Base-by-base conservation (phyloP, 768 basidiomycete species). In the Kwoniella dejecticola region DNA sequence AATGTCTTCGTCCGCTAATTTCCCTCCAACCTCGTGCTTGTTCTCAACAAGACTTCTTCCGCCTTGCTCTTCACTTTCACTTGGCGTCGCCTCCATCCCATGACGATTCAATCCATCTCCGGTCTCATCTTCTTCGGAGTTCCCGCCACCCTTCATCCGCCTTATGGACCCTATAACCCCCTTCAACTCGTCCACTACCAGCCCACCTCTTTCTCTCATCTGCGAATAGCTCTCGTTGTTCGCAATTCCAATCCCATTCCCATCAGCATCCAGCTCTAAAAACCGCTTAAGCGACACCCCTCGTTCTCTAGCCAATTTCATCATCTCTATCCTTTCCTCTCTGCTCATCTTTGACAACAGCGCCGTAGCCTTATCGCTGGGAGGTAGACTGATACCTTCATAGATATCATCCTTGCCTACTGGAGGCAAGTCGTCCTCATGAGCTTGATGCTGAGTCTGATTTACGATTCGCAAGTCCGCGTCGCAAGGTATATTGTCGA, bases 341-440 rank as follows among this genome's bases (percentile, higher is more conserved):
- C 76, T 60, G 7, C 60, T 61, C 55, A 77, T 47, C 21, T 63
- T 60, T 27, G 58, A 21, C 5, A 60, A 41, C 10, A 29, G 4
- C 5, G 47, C 58, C 23, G 57, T 53, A n/a, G n/a, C n/a, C 6
- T 56, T 48, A 3, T 41, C 41, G 8, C 44, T 38, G 17, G 45
- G 11, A 15, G 50, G 49, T 26, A 46, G 7, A 19, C 38, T 13
- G 7, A 21, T 49, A 23, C 42, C 60, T 56, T 75, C 75, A 36
- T 69, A 75, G 2, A 79, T 63, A 17, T 53, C 60, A 52, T 79
- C 77, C 27, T 59, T 60, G 0, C 75, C 75, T 17, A 72, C n/a
- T 27, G 63, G 56, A 1, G 62, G 62, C n/a, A 63, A 38, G 36
- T 50, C 8, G 19, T 26, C 36, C 23, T 13, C n/a, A 29, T 46